These are phyloP conservation scores for Auricularia sp. DNA, from an alignment of 768 basidiomycete species.

Conservation along the genomic window DNA sequence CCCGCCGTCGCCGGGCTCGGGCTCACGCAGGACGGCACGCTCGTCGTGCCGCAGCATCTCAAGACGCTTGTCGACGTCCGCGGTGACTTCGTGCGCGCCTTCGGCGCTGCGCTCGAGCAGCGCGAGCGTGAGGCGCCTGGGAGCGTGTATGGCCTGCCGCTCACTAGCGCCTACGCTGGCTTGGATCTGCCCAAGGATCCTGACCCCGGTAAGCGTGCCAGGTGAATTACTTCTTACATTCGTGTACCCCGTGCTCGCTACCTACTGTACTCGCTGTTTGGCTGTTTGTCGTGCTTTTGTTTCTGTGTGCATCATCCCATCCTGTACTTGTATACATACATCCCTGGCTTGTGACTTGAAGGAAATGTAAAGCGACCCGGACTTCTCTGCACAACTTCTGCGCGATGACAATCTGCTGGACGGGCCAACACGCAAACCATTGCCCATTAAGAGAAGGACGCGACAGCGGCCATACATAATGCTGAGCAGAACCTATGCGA, in stretches of 20 bases:
- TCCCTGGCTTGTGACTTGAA: no score
- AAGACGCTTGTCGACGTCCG: conserved; percentile 66
- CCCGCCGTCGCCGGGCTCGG: conserved; percentile 64
- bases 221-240: background rate
- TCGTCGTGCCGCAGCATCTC: conserved; percentile 60
- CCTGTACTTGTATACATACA: no score
- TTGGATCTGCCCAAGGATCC: conserved; percentile 22
- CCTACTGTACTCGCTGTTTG: background rate
- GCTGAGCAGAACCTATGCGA: no score
- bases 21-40: conserved; percentile 53
- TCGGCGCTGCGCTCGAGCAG: conserved; percentile 67
- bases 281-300: background rate
- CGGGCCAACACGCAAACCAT: no score
- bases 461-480: no score
- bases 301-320: no score
- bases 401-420: no score
- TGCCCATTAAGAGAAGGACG: no score
- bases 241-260: background rate
- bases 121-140: conserved; percentile 58
- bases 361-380: no score
- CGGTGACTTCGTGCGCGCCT: conserved; percentile 64
- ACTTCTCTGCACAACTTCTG: no score
- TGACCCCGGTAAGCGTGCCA: background rate
- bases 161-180: conserved; percentile 64
- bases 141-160: conserved; percentile 69